Percentiles rank a stretch among this genome's conserved stretches.
Conservation (phyloP, 495 filamentous ascomycete species). For the Stereocaulon alpinum region DNA sequence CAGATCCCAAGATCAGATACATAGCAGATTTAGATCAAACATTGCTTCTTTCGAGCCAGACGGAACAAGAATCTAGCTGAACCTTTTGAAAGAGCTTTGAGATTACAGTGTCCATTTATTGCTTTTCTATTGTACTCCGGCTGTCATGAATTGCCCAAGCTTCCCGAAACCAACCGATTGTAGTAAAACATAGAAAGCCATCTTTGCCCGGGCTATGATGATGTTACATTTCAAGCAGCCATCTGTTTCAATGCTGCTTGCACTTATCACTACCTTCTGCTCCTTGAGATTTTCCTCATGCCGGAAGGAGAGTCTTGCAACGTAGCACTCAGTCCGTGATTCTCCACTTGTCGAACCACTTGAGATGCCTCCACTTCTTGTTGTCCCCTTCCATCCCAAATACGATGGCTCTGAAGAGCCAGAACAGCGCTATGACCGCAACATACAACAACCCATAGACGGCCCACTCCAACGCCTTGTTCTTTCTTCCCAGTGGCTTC, state of each 20-base stretch:
- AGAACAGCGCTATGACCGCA: constrained; percentile 65
- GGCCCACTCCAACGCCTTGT: constrained; percentile 46
- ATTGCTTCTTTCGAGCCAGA: too few relatives aligned
- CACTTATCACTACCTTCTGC: too few relatives aligned
- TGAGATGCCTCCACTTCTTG: constrained; percentile 79
- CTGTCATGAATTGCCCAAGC: background rate
- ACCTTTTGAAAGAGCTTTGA: background rate
- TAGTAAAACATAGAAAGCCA: background rate
- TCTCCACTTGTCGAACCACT: constrained; percentile 65
- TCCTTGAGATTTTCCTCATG: background rate
- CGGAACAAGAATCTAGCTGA: background rate
- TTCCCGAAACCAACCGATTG: background rate
- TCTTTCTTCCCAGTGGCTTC: constrained; percentile 46
- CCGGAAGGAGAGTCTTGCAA: background rate
- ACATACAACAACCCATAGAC: constrained; percentile 64
- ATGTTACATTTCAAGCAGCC: background rate
- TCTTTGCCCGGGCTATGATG: background rate
- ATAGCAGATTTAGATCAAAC: too few relatives aligned
- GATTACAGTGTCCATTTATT: background rate
- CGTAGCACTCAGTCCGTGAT: constrained; percentile 35
- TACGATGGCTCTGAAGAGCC: constrained; percentile 86
- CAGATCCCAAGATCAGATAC: too few relatives aligned
- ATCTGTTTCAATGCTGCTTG: background rate
- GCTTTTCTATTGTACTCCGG: background rate
- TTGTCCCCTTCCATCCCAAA: constrained; percentile 88